Evolutionary conservation across 148 eudicot genomes (phyloP).

Genomic region (Simmondsia chinensis): DNA sequence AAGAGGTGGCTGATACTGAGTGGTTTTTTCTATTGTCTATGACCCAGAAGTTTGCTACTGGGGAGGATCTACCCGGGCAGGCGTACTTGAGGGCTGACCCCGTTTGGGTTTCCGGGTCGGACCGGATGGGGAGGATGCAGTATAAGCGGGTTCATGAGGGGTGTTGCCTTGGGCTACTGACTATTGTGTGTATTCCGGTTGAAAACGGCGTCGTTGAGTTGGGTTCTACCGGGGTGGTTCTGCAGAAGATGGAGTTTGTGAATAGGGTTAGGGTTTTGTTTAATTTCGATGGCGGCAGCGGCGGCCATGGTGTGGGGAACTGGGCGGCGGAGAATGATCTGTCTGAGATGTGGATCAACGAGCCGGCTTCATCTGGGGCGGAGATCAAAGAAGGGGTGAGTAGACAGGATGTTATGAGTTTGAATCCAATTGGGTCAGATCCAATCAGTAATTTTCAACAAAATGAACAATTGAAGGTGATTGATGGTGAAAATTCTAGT

Average conservation of each 20-base stretch:
- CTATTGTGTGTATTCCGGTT: conserved; percentile 42
- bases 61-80: conserved; percentile 66
- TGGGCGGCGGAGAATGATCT: conserved; percentile 46
- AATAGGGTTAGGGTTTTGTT: conserved; percentile 23
- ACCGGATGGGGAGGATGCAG: conserved; percentile 20
- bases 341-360: conserved; percentile 63
- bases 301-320: conserved; percentile 3
- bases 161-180: background rate
- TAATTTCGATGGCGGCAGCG: conserved; percentile 2
- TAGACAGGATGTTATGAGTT: too few species aligned
- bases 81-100: conserved; percentile 25
- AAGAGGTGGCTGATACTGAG: conserved; percentile 74
- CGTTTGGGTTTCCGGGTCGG: conserved; percentile 63
- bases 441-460: too few species aligned
- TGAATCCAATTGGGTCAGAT: too few species aligned
- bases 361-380: conserved; percentile 28
- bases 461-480: conserved; percentile 9
- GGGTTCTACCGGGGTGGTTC: background rate
- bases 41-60: conserved; percentile 53
- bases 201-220: conserved; percentile 46
- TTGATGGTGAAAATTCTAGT: too few species aligned
- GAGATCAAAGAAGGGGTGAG: background rate
- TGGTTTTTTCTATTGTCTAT: conserved; percentile 79
- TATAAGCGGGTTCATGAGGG: conserved; percentile 18
- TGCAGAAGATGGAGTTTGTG: background rate